Evolutionary conservation across 177 flowering plant genomes (phyloP), one percentile per base, ranked within the genome.

Genomic region (Tripterygium wilfordii): DNA sequence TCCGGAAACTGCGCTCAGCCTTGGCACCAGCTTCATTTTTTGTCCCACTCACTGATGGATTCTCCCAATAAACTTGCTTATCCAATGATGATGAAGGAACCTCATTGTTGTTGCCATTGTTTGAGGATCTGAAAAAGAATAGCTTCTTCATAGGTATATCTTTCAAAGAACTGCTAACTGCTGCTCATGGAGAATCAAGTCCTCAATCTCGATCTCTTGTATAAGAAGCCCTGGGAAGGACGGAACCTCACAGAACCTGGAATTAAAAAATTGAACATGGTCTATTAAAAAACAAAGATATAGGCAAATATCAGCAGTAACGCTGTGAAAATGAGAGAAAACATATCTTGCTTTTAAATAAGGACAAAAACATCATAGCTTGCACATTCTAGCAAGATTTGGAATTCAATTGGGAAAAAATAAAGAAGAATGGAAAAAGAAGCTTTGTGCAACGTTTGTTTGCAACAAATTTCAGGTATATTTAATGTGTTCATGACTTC

Each of bases 71-170:
- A 35, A 54, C 62, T 57, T 76, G 64, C 48, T 80, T 73, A 38
- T 68, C 68, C 10, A 64, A 56, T 37, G 72, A 54, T 28, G 68
- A 57, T 53, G 72, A 75, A 58, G 83, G 54, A 49, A 28, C 47
- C 2, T 50, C 55, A 25, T 53, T 63, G 61, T 44, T 66, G 54
- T 47, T 75, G 27, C 62, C 76, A 45, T 48, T 71, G 64, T 49
- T 68, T 8, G 84, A 58, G 29, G 80, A 78, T 64, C 74, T 72
- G 58, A 90, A 90, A 67, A 65, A 84, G 63, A 90, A 87, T 7
- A 86, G 54, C 69, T 82, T 90, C 83, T 75, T 86, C 97, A 86
- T 90, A 44, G 45, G 61, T 28, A 8, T 57, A 40, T 52, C 66
- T n/a, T n/a, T 58, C 32, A 42, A 45, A 19, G 26, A 47, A 46